Evolutionary conservation across 1,139 yeast species (phyloP).

Genomic region (Wickerhamomyces sp.): DNA sequence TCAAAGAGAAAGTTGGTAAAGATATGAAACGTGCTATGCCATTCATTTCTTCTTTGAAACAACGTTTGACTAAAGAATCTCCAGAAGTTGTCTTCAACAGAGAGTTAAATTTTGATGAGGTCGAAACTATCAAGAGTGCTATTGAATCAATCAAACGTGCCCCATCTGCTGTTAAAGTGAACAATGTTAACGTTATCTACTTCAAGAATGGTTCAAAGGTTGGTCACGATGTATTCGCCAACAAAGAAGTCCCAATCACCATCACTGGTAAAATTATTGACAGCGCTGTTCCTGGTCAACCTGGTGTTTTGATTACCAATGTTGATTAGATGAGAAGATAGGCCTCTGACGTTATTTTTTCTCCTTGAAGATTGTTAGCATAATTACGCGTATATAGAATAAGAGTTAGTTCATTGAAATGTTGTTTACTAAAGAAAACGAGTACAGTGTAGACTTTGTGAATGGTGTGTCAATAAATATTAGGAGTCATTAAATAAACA

Average conservation of each 20-base stretch:
- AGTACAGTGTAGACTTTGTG: background rate
- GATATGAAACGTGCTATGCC: constrained; percentile 98
- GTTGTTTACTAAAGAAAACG: background rate
- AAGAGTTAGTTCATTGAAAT: background rate
- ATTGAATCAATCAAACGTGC: constrained; percentile 56
- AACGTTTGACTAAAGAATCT: constrained; percentile 63
- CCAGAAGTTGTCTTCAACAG: constrained; percentile 82
- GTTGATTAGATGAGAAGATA: constrained; percentile 20
- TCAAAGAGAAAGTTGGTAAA: constrained; percentile 56
- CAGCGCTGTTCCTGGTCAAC: constrained; percentile 88
- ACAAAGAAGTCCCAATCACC: constrained; percentile 61
- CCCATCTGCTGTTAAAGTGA: constrained; percentile 57
- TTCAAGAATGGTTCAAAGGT: constrained; percentile 53
- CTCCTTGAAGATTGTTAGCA: background rate
- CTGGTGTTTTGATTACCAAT: constrained; percentile 77
- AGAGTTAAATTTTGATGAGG: constrained; percentile 77
- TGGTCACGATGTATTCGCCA: constrained; percentile 65
- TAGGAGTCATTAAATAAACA: no score
- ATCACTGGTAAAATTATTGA: constrained; percentile 68
- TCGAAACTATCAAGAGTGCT: constrained; percentile 54
- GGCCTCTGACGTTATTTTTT: background rate
- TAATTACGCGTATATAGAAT: background rate
- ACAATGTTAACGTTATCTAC: constrained; percentile 53
- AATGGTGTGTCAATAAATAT: background rate
- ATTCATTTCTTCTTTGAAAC: constrained; percentile 79